A percentile compares a stretch with the other conserved stretches of the same genome.
These are phyloP conservation scores for Nicotiana noctiflora DNA, from an alignment of 257 asterid species.

Conservation along the genomic window DNA sequence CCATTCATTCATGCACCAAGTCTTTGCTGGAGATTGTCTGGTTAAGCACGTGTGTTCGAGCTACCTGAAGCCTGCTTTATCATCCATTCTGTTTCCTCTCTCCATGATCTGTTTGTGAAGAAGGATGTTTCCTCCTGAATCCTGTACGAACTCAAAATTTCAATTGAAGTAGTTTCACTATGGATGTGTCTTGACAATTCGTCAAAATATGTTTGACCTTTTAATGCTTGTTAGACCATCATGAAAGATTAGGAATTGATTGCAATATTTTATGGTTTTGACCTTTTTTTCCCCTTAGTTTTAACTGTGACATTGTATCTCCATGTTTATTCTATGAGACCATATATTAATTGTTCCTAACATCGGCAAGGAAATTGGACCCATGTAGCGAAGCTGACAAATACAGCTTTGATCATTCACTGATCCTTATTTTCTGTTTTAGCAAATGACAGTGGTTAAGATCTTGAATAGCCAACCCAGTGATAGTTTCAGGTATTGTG, in stretches of 20 bases:
- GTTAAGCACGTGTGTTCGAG: not conserved
- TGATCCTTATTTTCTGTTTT: not conserved
- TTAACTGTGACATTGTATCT: not conserved
- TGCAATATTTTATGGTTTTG: not conserved
- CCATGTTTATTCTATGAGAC: not conserved
- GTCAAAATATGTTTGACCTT: not conserved
- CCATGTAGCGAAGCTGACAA: not conserved
- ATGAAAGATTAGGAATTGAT: not conserved
- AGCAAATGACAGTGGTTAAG: too few relatives aligned
- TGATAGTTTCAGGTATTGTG: constrained; percentile 1
- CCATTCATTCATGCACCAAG: not conserved
- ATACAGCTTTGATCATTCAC: not conserved
- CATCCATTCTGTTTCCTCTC: not conserved
- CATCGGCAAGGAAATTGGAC: not conserved
- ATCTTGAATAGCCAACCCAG: too few relatives aligned
- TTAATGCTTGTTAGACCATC: not conserved
- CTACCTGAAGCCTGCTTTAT: not conserved
- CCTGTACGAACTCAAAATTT: not conserved
- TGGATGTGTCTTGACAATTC: not conserved
- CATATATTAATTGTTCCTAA: not conserved
- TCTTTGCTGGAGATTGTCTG: not conserved
- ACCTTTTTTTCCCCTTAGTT: not conserved
- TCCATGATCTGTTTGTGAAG: not conserved
- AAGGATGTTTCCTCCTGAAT: not conserved
- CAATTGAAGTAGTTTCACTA: not conserved